These are phyloP conservation scores for Choanephora cucurbitarum DNA, from an alignment of 371 early-diverging fungal genomes.

Conservation along the genomic window DNA sequence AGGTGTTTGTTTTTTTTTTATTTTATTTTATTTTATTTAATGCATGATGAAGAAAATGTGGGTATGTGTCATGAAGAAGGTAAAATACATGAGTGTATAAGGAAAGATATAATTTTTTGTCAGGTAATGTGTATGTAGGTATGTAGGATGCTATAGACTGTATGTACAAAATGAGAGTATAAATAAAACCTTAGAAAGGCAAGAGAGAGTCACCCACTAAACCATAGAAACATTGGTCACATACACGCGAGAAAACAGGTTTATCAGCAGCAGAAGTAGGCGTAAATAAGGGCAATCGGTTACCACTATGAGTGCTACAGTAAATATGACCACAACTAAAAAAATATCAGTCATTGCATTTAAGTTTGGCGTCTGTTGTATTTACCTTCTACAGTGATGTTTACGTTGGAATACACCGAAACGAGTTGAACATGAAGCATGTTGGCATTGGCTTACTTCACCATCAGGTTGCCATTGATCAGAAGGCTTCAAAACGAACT, in stretches of 20 bases:
- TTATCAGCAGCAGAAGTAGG: background rate
- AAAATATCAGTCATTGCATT: no score
- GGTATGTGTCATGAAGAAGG: no score
- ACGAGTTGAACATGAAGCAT: background rate
- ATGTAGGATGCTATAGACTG: background rate
- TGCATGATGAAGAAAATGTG: no score
- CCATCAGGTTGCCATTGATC: constrained; percentile 23
- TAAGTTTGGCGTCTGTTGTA: no score
- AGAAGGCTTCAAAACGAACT: constrained; percentile 10
- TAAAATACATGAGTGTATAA: no score
- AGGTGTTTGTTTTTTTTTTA: no score
- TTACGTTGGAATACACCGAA: constrained; percentile 26
- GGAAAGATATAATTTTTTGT: no score
- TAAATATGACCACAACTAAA: constrained; percentile 29
- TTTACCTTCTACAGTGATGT: constrained; percentile 30
- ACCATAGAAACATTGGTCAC: constrained; percentile 23
- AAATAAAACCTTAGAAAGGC: background rate
- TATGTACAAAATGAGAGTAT: no score
- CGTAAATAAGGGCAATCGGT: constrained; percentile 29
- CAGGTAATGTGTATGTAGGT: background rate
- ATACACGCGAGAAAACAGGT: constrained; percentile 24
- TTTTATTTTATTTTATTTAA: no score
- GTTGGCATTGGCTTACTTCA: constrained; percentile 6
- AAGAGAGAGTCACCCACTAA: constrained; percentile 9
- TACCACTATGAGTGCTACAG: constrained; percentile 27